Evolutionary conservation across 768 basidiomycete species (phyloP), one percentile per base, ranked within the genome.

Genomic region (Favolaschia claudopus): DNA sequence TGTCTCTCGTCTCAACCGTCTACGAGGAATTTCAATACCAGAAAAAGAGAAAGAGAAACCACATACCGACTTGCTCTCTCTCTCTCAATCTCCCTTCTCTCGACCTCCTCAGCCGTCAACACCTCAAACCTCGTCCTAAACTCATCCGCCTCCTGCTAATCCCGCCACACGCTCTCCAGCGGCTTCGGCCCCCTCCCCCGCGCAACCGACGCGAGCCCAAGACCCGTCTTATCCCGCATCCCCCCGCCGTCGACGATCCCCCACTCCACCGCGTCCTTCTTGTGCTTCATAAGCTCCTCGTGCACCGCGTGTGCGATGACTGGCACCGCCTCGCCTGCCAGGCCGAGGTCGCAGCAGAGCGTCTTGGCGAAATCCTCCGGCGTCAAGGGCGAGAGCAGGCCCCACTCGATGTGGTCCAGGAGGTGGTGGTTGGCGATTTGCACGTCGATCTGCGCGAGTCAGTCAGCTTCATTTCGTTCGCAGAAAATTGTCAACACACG

Each of bases 361-460:
- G 84, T 87, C 34, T 77, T 75, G 0, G 96, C 85, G 67, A 99
- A 99, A 1, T 77, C 81, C 70, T 96, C 91, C 1, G 96, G 96
- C 0, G 94, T 96, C 33, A 98, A 82, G 4, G 91, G 85, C 4
- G 96, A 96, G 42, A 92, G 85, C n/a, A 99, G 83, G 74, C 99
- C 96, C 96, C 96, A 99, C 75, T 99, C 97, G 64, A 99, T 95
- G 69, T 95, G 92, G 76, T 99, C 97, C 55, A 92, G 80, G 1
- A 99, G 82, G 72, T 96, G 94, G 70, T 95, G 83, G 43, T 89
- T 92, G 22, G 89, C 93, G 69, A 99, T 91, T 73, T 99, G 97
- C 24, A 99, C 94, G 76, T 99, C 97, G 70, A 99, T 93, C 94
- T 97, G 73, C 19, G 29, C n/a, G n/a, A n/a, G n/a, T n/a, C 28